Evolutionary conservation across 208 protist species (phyloP).

Genomic region (Novymonas esmeraldas): DNA sequence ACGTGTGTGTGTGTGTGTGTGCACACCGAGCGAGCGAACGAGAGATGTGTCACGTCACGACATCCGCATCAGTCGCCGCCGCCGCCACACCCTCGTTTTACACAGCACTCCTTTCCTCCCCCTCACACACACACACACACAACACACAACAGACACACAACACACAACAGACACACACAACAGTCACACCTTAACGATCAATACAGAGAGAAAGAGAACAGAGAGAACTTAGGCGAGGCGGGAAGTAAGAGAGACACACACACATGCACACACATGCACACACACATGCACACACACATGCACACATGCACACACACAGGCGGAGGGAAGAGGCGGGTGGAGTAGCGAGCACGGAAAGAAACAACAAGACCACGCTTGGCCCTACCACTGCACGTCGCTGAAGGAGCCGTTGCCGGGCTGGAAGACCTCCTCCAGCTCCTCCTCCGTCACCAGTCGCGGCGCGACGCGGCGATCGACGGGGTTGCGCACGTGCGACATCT

Average conservation of each 20-base stretch:
- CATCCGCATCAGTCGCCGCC: too few species aligned
- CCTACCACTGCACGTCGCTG: conserved; percentile 88
- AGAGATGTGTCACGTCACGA: too few species aligned
- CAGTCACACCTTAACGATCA: too few species aligned
- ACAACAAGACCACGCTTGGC: background rate
- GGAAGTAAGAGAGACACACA: background rate
- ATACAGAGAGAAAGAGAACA: too few species aligned
- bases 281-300: background rate
- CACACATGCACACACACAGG: background rate
- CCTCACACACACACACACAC: too few species aligned
- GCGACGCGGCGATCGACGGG: conserved; percentile 43
- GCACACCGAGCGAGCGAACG: too few species aligned
- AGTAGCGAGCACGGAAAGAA: background rate
- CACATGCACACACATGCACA: conserved; percentile 1
- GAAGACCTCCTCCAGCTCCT: conserved; percentile 90
- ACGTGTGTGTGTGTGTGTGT: too few species aligned
- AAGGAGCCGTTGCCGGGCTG: conserved; percentile 86
- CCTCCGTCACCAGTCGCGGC: conserved; percentile 62
- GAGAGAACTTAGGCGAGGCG: background rate
- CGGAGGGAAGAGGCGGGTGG: background rate
- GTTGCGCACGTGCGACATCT: conserved; percentile 75
- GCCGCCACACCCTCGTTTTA: too few species aligned
- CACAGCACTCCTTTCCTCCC: too few species aligned
- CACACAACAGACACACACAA: too few species aligned
- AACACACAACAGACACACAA: too few species aligned